Evolutionary conservation across 352 stramenopile species (phyloP).

Genomic region (Pythium angustatum): DNA sequence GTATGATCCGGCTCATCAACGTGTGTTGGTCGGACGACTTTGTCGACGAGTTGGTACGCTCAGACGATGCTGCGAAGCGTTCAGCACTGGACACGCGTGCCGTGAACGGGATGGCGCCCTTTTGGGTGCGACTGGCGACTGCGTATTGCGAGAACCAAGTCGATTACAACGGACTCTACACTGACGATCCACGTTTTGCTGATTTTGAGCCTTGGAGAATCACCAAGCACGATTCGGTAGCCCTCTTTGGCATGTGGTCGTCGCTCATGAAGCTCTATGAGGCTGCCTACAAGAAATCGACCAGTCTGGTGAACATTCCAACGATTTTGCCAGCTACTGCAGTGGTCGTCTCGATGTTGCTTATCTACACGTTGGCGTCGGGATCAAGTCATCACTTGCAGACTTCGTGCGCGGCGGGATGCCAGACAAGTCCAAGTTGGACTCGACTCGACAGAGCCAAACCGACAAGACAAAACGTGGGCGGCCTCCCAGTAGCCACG

Average conservation of each 20-base stretch:
- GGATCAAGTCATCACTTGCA: not conserved
- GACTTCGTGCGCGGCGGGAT: conserved; percentile 7
- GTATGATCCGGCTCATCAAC: not conserved
- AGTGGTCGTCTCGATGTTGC: conserved; percentile 2
- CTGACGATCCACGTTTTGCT: not conserved
- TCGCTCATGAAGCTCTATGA: not conserved
- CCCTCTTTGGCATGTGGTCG: not conserved
- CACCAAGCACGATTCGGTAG: not conserved
- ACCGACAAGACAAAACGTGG: not conserved
- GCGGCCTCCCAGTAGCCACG: no score
- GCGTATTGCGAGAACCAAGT: not conserved
- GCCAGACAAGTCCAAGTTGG: not conserved
- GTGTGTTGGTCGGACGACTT: not conserved
- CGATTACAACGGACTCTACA: not conserved
- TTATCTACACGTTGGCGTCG: not conserved
- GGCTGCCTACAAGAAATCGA: not conserved
- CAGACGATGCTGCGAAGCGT: not conserved
- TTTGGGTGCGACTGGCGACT: not conserved
- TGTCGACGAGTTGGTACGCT: not conserved
- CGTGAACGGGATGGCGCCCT: not conserved
- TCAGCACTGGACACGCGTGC: not conserved
- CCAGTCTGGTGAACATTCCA: not conserved
- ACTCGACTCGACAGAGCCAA: conserved; percentile 9
- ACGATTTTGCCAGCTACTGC: not conserved
- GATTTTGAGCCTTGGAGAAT: not conserved